phyloP scores from a whole-genome alignment of 257 asterid species.

The Przewalskia tangutica region DNA sequence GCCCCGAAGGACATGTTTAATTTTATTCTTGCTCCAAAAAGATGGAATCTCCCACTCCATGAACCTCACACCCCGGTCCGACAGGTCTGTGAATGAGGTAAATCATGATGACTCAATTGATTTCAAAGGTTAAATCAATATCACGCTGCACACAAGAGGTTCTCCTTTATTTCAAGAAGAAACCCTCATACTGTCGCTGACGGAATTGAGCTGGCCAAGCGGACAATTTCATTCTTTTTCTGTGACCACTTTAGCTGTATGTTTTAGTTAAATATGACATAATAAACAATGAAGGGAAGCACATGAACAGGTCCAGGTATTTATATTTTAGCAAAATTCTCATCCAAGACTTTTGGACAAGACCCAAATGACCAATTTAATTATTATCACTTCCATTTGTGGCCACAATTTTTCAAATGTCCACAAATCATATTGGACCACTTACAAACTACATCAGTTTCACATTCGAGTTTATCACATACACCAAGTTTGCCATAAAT shows the following conservation, averaged over 20 bases:
- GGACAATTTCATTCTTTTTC: neutral
- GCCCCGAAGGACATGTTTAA: too few relatives aligned
- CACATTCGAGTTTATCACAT: neutral
- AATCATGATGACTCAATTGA: too few relatives aligned
- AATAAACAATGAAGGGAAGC: neutral
- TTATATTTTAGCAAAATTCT: neutral
- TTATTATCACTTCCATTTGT: neutral
- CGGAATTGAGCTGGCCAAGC: too few relatives aligned
- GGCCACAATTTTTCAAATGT: neutral
- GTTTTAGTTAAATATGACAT: neutral
- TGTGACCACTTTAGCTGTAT: neutral
- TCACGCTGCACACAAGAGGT: too few relatives aligned
- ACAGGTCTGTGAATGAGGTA: too few relatives aligned
- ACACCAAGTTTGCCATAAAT: conserved; percentile 8
- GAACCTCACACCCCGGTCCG: too few relatives aligned
- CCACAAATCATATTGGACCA: neutral
- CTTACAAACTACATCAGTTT: neutral
- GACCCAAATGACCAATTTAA: neutral
- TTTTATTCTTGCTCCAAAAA: too few relatives aligned
- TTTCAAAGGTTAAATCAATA: too few relatives aligned
- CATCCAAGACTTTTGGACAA: neutral
- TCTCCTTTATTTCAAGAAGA: too few relatives aligned
- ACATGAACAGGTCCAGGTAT: conserved; percentile 5
- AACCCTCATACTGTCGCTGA: too few relatives aligned
- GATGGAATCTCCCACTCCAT: too few relatives aligned